phyloP scores from a whole-genome alignment of 2,329 filamentous ascomycete species.

The Penicillium sp. region DNA sequence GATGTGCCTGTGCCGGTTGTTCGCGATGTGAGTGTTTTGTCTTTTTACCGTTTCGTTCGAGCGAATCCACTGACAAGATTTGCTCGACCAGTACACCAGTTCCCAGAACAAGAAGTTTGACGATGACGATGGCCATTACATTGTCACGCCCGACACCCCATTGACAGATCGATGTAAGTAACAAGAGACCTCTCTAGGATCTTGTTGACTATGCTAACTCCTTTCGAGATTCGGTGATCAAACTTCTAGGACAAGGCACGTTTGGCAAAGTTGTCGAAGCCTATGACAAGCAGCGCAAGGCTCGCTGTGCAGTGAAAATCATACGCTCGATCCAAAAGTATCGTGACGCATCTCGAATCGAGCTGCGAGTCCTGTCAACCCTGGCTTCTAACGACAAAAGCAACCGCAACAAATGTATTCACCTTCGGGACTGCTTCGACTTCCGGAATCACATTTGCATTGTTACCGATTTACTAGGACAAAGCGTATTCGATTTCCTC shows the following conservation, averaged over 20 bases:
- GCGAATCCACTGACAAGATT: slow-evolving; percentile 13
- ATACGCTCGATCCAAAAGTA: slow-evolving; percentile 99
- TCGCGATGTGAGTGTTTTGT: slow-evolving; percentile 53
- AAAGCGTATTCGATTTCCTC: slow-evolving; percentile 97
- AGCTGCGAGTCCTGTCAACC: slow-evolving; percentile 87
- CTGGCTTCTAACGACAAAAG: slow-evolving; percentile 85
- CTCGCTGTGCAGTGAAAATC: slow-evolving; percentile 93
- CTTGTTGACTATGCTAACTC: slow-evolving; percentile 15
- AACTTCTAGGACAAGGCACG: slow-evolving; percentile 90
- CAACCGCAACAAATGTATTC: slow-evolving; percentile 95
- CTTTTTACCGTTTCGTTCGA: slow-evolving; percentile 1
- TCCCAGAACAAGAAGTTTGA: slow-evolving; percentile 71
- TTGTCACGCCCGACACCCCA: slow-evolving; percentile 81
- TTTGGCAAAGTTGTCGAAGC: slow-evolving; percentile 98
- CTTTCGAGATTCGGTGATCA: slow-evolving; percentile 74
- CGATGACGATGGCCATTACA: slow-evolving; percentile 95
- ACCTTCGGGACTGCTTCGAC: slow-evolving; percentile 94
- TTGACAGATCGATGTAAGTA: slow-evolving; percentile 85
- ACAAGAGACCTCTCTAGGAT: not conserved
- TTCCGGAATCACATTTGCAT: slow-evolving; percentile 96
- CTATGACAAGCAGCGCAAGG: slow-evolving; percentile 71
- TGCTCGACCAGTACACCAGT: slow-evolving; percentile 44
- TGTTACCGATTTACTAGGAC: slow-evolving; percentile 74
- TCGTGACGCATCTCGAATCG: slow-evolving; percentile 90
- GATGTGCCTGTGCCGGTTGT: slow-evolving; percentile 67